Evolutionary conservation across 2,329 filamentous ascomycete genomes (phyloP).

Genomic region (Talaromyces atroroseus): DNA sequence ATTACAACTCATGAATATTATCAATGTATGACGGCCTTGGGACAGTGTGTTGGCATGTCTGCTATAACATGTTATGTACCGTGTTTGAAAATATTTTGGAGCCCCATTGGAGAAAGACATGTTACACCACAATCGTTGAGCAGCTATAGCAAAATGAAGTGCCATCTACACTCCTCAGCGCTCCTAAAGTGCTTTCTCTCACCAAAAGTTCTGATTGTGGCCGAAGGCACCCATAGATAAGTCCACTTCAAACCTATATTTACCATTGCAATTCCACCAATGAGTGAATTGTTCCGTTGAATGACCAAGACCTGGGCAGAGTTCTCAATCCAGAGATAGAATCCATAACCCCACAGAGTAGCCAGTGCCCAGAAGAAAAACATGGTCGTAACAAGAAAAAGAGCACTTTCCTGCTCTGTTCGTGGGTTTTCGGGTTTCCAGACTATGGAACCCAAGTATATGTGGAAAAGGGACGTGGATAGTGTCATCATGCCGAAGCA

Average conservation of each 20-base stretch:
- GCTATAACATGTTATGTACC: too few relatives aligned
- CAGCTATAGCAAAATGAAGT: too few relatives aligned
- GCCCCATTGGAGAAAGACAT: too few relatives aligned
- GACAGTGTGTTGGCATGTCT: too few relatives aligned
- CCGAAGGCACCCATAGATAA: not conserved
- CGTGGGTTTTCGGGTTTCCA: not conserved
- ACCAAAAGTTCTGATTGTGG: not conserved
- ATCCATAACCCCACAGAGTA: not conserved
- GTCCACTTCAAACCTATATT: not conserved
- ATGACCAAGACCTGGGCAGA: not conserved
- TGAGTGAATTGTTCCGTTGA: slow-evolving; percentile 1
- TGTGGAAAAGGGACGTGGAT: not conserved
- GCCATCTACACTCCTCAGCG: too few relatives aligned
- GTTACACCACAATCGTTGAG: too few relatives aligned
- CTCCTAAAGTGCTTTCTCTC: too few relatives aligned
- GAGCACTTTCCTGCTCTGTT: not conserved
- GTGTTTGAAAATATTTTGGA: too few relatives aligned
- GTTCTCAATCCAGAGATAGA: not conserved
- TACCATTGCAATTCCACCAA: not conserved
- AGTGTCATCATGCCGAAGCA: not conserved
- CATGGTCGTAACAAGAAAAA: not conserved
- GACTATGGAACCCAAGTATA: not conserved
- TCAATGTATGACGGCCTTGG: too few relatives aligned
- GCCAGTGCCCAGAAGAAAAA: not conserved
- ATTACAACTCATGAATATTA: too few relatives aligned